A percentile compares a stretch with the other conserved stretches of the same genome.
These are phyloP conservation scores for Paecilomyces variotii DNA, from an alignment of 2,329 filamentous ascomycete genomes.

Conservation along the genomic window DNA sequence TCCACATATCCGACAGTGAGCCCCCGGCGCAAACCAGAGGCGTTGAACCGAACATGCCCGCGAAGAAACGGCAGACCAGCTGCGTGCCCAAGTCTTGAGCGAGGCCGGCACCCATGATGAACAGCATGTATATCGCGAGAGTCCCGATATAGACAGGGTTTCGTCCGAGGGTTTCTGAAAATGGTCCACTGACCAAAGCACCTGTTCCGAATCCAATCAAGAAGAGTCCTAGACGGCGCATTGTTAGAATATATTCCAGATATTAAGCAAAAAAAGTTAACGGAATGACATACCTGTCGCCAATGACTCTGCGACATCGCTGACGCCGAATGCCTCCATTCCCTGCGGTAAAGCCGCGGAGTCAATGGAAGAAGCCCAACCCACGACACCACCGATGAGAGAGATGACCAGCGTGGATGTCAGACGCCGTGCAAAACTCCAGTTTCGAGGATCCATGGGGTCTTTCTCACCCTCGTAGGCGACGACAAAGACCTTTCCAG, in stretches of 20 bases:
- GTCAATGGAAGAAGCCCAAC: conserved; percentile 42
- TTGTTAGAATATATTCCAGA: conserved; percentile 1
- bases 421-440: conserved; percentile 23
- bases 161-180: conserved; percentile 41
- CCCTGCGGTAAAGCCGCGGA: conserved; percentile 38
- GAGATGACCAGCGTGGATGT: conserved; percentile 28
- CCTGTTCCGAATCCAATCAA: conserved; percentile 42
- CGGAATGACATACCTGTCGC: conserved; percentile 27
- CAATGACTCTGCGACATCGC: conserved; percentile 37
- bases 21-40: conserved; percentile 38
- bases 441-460: conserved; percentile 40
- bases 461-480: conserved; percentile 34
- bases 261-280: background rate
- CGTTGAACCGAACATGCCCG: conserved; percentile 40
- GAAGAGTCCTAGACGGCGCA: conserved; percentile 22
- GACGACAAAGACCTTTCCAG: conserved; percentile 33
- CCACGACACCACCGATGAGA: conserved; percentile 41
- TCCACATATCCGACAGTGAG: conserved; percentile 39
- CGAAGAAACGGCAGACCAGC: conserved; percentile 42
- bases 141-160: conserved; percentile 43
- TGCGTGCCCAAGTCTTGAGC: conserved; percentile 41
- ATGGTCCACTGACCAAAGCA: conserved; percentile 39
- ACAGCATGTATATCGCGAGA: conserved; percentile 41
- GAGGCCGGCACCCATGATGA: conserved; percentile 42
- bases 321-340: conserved; percentile 34